Percentiles rank a stretch among this genome's conserved stretches.
Evolutionary conservation across 495 filamentous ascomycete genomes (phyloP).

Genomic region (Schizothecium vesticola): DNA sequence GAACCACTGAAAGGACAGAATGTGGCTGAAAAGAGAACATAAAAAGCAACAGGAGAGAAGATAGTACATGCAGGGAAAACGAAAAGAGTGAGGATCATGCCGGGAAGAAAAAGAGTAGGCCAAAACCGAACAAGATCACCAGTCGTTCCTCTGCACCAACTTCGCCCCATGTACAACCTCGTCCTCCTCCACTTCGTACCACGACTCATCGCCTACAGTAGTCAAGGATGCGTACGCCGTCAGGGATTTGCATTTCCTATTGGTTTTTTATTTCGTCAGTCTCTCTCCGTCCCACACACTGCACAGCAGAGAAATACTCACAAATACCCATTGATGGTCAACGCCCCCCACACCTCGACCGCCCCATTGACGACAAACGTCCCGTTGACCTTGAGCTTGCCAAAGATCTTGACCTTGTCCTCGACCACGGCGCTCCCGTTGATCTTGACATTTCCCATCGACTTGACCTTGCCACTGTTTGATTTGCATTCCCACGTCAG

Average conservation of each 20-base stretch:
- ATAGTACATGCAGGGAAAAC: not conserved
- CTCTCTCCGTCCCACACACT: not conserved
- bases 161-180: constrained; percentile 35
- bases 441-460: constrained; percentile 31
- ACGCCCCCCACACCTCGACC: constrained; percentile 34
- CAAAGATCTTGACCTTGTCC: constrained; percentile 39
- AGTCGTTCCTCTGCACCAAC: constrained; percentile 26
- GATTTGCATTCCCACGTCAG: not conserved
- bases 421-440: constrained; percentile 18
- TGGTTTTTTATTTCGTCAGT: not conserved
- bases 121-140: not conserved
- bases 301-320: constrained; percentile 14
- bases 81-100: too few species aligned
- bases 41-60: not conserved
- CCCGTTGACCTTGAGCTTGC: constrained; percentile 35
- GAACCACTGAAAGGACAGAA: not conserved
- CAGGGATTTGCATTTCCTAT: constrained; percentile 32
- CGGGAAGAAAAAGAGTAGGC: not conserved
- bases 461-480: constrained; percentile 30
- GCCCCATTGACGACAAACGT: constrained; percentile 29
- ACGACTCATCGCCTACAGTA: constrained; percentile 35
- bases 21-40: not conserved
- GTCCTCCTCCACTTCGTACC: constrained; percentile 29
- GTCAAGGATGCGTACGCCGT: constrained; percentile 36
- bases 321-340: constrained; percentile 36